A percentile compares a stretch with the other conserved stretches of the same genome.
Conservation (phyloP, 495 filamentous ascomycete species). For the Aspergillus bridgeri region DNA sequence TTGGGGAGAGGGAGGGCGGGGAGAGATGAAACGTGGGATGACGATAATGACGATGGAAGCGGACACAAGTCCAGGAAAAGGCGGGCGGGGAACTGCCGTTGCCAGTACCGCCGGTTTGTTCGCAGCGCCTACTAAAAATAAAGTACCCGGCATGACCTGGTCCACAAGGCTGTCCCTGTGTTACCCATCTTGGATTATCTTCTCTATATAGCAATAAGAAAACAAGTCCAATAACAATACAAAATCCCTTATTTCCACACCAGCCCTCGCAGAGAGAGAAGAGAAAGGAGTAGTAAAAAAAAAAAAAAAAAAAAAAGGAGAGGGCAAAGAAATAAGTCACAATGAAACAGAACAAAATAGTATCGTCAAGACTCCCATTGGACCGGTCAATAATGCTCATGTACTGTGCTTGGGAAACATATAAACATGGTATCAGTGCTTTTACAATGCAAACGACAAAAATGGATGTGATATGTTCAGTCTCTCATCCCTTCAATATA, state of each 20-base stretch:
- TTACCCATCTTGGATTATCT: too few species aligned
- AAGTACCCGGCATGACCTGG: not conserved
- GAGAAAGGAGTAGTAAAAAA: constrained; percentile 2
- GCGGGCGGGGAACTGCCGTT: not conserved
- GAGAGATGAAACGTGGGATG: constrained; percentile 3
- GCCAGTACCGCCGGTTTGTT: not conserved
- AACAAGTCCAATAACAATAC: not conserved
- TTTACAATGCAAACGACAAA: constrained; percentile 4
- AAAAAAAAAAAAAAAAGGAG: not conserved
- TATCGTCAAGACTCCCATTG: not conserved
- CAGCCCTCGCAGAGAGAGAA: constrained; percentile 1
- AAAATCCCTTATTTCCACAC: constrained; percentile 3
- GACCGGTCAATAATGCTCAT: not conserved
- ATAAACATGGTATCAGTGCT: not conserved
- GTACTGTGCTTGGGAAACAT: not conserved
- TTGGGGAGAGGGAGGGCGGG: constrained; percentile 10
- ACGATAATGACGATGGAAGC: not conserved
- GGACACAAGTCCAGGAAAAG: not conserved
- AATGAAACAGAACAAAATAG: not conserved
- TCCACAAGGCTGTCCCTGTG: not conserved
- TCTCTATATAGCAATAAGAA: not conserved
- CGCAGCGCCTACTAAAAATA: not conserved
- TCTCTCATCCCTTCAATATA: not conserved
- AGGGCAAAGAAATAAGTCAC: not conserved
- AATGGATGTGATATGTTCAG: not conserved